Conservation (phyloP, 2,329 filamentous ascomycete genomes). For the Coleophoma cylindrospora region DNA sequence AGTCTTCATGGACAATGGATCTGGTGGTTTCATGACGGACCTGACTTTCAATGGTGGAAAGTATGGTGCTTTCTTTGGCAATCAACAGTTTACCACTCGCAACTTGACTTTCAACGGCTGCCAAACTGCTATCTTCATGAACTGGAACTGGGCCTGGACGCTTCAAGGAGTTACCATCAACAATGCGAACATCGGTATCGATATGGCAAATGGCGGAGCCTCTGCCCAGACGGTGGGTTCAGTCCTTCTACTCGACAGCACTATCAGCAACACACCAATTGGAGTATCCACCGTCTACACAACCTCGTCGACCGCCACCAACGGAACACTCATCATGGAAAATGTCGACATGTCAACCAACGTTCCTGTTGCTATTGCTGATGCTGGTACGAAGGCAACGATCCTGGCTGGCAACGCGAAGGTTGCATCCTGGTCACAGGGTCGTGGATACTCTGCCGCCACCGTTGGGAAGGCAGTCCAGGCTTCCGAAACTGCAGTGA, state of each 20-base stretch:
- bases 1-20: slow-evolving; percentile 82
- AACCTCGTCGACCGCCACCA: slow-evolving; percentile 56
- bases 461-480: slow-evolving; percentile 51
- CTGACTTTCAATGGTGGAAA: slow-evolving; percentile 78
- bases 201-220: slow-evolving; percentile 64
- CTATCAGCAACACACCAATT: slow-evolving; percentile 67
- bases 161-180: slow-evolving; percentile 73
- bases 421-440: slow-evolving; percentile 73
- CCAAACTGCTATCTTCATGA: slow-evolving; percentile 80
- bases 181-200: slow-evolving; percentile 69
- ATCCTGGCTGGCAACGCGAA: slow-evolving; percentile 67
- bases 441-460: slow-evolving; percentile 60
- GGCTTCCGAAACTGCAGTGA: slow-evolving; percentile 44
- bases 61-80: slow-evolving; percentile 74
- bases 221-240: slow-evolving; percentile 77
- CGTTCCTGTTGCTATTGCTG: slow-evolving; percentile 58
- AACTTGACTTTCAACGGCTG: slow-evolving; percentile 80
- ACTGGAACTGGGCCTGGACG: slow-evolving; percentile 89
- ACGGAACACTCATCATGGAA: slow-evolving; percentile 79
- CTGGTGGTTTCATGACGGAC: slow-evolving; percentile 79
- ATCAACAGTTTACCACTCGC: slow-evolving; percentile 82
- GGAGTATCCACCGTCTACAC: slow-evolving; percentile 75
- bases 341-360: slow-evolving; percentile 77
- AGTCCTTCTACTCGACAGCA: slow-evolving; percentile 76
- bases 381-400: slow-evolving; percentile 41